Conservation (phyloP, 306 rosid genomes). For the Prunus mume region DNA sequence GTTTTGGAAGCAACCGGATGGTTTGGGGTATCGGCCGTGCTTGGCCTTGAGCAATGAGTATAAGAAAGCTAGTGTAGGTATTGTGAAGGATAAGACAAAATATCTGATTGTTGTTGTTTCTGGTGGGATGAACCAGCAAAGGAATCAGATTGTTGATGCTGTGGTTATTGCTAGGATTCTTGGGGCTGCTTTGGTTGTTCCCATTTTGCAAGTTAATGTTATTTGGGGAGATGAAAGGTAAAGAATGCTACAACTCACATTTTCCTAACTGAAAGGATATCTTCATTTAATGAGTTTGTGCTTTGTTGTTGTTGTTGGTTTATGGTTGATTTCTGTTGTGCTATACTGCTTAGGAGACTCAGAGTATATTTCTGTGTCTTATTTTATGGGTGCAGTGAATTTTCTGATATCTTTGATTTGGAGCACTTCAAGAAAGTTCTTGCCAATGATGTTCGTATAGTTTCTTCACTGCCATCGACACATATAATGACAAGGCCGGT, state of each 20-base stretch:
- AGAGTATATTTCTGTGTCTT: constrained; percentile 11
- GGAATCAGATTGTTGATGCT: constrained; percentile 98
- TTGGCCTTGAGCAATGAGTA: constrained; percentile 62
- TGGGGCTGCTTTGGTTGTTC: constrained; percentile 92
- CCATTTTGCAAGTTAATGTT: constrained; percentile 89
- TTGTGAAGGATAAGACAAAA: constrained; percentile 55
- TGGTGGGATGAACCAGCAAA: constrained; percentile 98
- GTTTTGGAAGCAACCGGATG: constrained; percentile 92
- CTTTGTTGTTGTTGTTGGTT: background rate
- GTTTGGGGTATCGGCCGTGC: constrained; percentile 81
- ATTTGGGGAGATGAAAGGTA: constrained; percentile 99
- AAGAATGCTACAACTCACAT: background rate
- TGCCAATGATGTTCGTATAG: constrained; percentile 70
- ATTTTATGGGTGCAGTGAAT: constrained; percentile 65
- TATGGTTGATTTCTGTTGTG: background rate
- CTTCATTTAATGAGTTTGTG: background rate
- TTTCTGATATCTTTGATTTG: constrained; percentile 90
- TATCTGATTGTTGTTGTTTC: constrained; percentile 84
- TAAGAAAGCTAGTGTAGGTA: constrained; percentile 41
- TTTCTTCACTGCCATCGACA: constrained; percentile 86
- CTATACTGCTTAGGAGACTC: background rate
- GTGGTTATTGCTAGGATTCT: constrained; percentile 97
- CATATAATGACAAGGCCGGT: constrained; percentile 78
- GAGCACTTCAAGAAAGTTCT: constrained; percentile 85
- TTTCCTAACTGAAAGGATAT: background rate